Conservation (phyloP, 352 stramenopile species). For the Saprolegnia diclina region DNA sequence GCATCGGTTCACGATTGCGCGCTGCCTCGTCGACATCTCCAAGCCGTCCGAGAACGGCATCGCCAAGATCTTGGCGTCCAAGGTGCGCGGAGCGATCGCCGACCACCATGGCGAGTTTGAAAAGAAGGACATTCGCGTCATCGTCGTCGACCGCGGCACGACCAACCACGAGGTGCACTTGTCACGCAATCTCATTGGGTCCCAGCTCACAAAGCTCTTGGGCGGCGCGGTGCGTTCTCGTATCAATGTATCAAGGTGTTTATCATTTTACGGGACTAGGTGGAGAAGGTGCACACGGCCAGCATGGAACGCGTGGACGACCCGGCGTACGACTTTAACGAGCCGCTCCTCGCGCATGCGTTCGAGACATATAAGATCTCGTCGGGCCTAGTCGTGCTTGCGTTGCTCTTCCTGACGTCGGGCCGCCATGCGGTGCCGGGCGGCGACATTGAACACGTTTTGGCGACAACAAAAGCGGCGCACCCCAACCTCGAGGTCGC, state of each 20-base stretch:
- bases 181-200: constrained; percentile 47
- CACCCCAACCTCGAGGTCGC: constrained; percentile 48
- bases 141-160: constrained; percentile 76
- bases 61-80: constrained; percentile 53
- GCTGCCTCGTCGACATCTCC: constrained; percentile 53
- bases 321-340: constrained; percentile 71
- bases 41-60: constrained; percentile 48
- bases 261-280: constrained; percentile 14
- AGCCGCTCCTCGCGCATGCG: constrained; percentile 61
- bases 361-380: constrained; percentile 58
- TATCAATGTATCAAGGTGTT: not conserved
- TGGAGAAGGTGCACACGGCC: constrained; percentile 45
- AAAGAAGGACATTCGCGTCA: constrained; percentile 39
- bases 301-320: constrained; percentile 78
- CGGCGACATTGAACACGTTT: constrained; percentile 73
- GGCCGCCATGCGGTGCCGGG: constrained; percentile 64
- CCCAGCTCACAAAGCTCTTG: constrained; percentile 44
- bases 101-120: constrained; percentile 10
- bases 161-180: constrained; percentile 65
- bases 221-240: constrained; percentile 1
- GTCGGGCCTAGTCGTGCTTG: constrained; percentile 55
- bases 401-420: constrained; percentile 72
- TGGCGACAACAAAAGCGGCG: constrained; percentile 38
- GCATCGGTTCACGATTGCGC: constrained; percentile 32
- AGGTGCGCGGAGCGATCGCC: constrained; percentile 39